Evolutionary conservation across 2,329 filamentous ascomycete species (phyloP).

Genomic region (Cordyceps militaris): DNA sequence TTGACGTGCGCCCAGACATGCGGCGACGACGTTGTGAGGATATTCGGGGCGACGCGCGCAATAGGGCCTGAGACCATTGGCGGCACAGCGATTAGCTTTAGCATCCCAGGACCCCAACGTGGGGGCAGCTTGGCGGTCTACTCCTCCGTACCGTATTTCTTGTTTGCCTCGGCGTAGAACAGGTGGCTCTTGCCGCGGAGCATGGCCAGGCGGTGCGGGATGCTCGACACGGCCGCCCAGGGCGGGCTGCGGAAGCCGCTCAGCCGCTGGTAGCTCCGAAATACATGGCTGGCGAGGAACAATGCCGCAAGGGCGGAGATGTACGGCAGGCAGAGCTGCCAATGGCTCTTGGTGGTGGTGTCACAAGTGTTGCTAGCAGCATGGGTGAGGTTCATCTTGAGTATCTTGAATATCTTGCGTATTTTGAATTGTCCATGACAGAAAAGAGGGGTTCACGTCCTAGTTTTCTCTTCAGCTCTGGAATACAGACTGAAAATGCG

Average conservation of each 20-base stretch:
- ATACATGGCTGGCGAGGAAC: not conserved
- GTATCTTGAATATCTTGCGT: too few species aligned
- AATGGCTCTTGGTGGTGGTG: not conserved
- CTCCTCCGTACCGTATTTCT: slow-evolving; percentile 21
- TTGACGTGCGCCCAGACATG: slow-evolving; percentile 39
- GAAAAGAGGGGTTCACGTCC: not conserved
- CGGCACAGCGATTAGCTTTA: not conserved
- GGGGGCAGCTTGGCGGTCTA: not conserved
- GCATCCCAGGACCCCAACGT: too few species aligned
- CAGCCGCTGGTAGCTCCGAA: slow-evolving; percentile 14
- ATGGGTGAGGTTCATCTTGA: not conserved
- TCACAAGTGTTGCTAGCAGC: not conserved
- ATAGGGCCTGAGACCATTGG: slow-evolving; percentile 21
- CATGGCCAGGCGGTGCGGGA: slow-evolving; percentile 21
- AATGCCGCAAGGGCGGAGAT: not conserved
- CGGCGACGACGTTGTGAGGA: slow-evolving; percentile 42
- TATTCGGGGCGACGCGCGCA: slow-evolving; percentile 35
- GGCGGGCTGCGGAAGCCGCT: slow-evolving; percentile 20
- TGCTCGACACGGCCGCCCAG: slow-evolving; percentile 17
- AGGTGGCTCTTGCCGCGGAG: slow-evolving; percentile 17
- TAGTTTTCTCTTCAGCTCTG: too few species aligned
- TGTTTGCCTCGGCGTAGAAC: slow-evolving; percentile 21
- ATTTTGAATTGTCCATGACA: not conserved
- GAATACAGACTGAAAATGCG: too few species aligned
- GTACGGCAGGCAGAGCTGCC: not conserved